phyloP scores from a whole-genome alignment of 306 rosid genomes.

The Bauhinia variegata region DNA sequence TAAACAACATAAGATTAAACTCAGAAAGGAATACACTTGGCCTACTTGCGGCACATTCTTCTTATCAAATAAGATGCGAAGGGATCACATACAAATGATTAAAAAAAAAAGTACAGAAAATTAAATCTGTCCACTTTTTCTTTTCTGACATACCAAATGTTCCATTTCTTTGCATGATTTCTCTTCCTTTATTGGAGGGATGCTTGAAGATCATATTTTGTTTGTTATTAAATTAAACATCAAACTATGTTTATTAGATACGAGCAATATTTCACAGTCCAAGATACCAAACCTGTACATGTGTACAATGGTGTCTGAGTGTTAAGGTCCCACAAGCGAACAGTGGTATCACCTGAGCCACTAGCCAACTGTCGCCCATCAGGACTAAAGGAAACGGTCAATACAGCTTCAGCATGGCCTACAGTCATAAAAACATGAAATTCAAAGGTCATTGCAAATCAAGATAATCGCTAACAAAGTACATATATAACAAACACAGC shows the following conservation, averaged over 20 bases:
- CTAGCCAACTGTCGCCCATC: slow-evolving; percentile 90
- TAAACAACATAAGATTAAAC: slow-evolving; percentile 10
- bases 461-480: too few relatives aligned
- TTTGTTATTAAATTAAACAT: slow-evolving; percentile 13
- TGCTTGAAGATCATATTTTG: slow-evolving; percentile 3
- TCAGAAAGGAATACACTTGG: background rate
- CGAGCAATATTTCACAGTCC: slow-evolving; percentile 33
- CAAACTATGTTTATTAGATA: slow-evolving; percentile 13
- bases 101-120: too few relatives aligned
- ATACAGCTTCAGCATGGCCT: slow-evolving; percentile 92
- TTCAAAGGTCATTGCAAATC: too few relatives aligned
- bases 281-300: slow-evolving; percentile 71
- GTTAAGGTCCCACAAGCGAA: slow-evolving; percentile 85
- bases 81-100: too few relatives aligned
- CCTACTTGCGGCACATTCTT: background rate
- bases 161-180: background rate
- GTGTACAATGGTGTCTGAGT: slow-evolving; percentile 89
- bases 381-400: slow-evolving; percentile 88
- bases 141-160: background rate
- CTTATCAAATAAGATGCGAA: background rate
- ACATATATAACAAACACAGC: background rate
- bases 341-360: slow-evolving; percentile 96
- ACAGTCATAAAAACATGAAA: slow-evolving; percentile 29
- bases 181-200: background rate
- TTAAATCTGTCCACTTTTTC: slow-evolving; percentile 6